These are phyloP conservation scores for Apiotrichum brassicae DNA, from an alignment of 1,284 basidiomycete genomes.

Conservation along the genomic window DNA sequence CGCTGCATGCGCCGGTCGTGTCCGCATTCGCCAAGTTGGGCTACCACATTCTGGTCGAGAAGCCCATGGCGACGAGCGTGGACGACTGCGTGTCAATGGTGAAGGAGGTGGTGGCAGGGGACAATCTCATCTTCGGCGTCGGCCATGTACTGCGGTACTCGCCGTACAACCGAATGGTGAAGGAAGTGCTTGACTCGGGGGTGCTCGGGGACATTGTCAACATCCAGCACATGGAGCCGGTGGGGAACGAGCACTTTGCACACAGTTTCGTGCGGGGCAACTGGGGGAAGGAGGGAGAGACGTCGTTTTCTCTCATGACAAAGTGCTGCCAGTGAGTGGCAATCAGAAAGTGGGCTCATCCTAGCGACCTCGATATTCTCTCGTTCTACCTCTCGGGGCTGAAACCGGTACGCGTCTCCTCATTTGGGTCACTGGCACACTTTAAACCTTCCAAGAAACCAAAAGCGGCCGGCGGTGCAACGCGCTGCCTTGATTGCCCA, in stretches of 20 bases:
- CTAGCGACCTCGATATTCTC: conserved; percentile 73
- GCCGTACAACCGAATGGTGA: conserved; percentile 66
- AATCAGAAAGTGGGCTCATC: not conserved
- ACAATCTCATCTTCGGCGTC: conserved; percentile 64
- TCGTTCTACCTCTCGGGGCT: conserved; percentile 55
- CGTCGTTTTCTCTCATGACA: conserved; percentile 74
- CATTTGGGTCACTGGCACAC: conserved; percentile 74
- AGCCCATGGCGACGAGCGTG: conserved; percentile 74
- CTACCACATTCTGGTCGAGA: conserved; percentile 82
- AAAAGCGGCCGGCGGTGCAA: conserved; percentile 57
- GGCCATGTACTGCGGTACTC: conserved; percentile 82
- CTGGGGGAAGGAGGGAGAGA: conserved; percentile 63
- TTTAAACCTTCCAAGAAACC: conserved; percentile 70
- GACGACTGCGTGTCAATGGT: conserved; percentile 70
- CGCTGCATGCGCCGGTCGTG: conserved; percentile 66
- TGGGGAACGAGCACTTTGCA: conserved; percentile 54
- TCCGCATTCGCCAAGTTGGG: conserved; percentile 68
- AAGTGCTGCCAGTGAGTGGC: conserved; percentile 73
- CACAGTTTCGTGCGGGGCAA: conserved; percentile 64
- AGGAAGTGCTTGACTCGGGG: conserved; percentile 63
- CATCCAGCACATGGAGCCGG: conserved; percentile 47
- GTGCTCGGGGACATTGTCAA: conserved; percentile 69
- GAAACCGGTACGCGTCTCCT: conserved; percentile 64
- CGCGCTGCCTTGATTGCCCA: conserved; percentile 66
- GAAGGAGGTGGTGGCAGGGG: conserved; percentile 58